Evolutionary conservation across 306 rosid species (phyloP).

Genomic region (Malus fusca): DNA sequence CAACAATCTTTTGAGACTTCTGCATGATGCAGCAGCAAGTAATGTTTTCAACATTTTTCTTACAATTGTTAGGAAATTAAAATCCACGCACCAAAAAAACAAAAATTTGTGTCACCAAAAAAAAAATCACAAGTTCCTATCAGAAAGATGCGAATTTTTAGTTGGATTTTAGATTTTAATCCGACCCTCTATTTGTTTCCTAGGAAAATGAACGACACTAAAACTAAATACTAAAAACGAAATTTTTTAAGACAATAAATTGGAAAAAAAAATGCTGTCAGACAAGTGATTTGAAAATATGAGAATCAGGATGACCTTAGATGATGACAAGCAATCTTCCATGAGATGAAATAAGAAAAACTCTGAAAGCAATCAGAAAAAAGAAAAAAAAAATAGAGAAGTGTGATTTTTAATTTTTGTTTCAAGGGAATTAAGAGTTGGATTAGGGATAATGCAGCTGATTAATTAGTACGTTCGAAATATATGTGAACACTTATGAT

Average conservation of each 20-base stretch:
- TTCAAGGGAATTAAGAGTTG: background rate
- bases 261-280: background rate
- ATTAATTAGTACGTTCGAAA: background rate
- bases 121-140: background rate
- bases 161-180: background rate
- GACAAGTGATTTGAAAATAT: background rate
- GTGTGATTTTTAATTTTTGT: background rate
- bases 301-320: conserved; percentile 8
- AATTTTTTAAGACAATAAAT: background rate
- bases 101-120: background rate
- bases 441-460: background rate
- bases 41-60: background rate
- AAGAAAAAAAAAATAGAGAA: background rate
- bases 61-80: background rate
- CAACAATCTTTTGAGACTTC: background rate
- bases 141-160: background rate
- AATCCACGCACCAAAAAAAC: background rate
- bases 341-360: background rate
- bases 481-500: background rate
- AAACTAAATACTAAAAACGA: background rate
- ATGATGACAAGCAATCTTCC: conserved; percentile 2
- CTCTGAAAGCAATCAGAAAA: background rate
- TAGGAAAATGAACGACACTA: background rate
- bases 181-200: background rate
- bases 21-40: background rate